These are phyloP conservation scores for Fomitopsis pinicola DNA, from an alignment of 1,284 basidiomycete genomes.

Conservation along the genomic window DNA sequence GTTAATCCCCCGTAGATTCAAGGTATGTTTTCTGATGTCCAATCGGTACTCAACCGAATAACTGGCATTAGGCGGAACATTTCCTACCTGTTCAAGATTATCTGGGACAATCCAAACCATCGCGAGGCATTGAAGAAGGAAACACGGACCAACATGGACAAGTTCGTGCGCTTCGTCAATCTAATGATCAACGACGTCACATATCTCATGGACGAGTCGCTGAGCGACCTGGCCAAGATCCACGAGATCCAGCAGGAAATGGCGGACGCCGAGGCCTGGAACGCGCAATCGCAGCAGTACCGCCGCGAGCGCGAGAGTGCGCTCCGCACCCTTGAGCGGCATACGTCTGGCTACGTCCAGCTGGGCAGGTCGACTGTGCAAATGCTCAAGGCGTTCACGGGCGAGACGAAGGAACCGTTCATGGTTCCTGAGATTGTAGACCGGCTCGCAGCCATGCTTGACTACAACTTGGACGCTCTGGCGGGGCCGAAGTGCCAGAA, in stretches of 20 bases:
- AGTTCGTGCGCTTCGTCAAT: conserved; percentile 95
- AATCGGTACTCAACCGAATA: not conserved
- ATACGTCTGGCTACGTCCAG: conserved; percentile 83
- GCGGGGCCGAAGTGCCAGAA: conserved; percentile 85
- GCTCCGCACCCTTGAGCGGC: conserved; percentile 76
- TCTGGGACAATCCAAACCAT: conserved; percentile 89
- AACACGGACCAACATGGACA: conserved; percentile 74
- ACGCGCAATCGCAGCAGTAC: conserved; percentile 61
- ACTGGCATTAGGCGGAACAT: conserved; percentile 65
- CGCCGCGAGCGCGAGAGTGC: conserved; percentile 83
- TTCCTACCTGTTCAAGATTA: conserved; percentile 76
- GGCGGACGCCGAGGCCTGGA: conserved; percentile 71
- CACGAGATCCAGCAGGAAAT: conserved; percentile 84
- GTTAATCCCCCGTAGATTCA: not conserved
- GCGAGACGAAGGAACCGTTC: conserved; percentile 88
- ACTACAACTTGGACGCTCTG: conserved; percentile 90
- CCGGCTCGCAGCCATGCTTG: conserved; percentile 93
- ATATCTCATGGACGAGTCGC: conserved; percentile 95
- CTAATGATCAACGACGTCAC: conserved; percentile 99
- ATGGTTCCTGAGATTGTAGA: conserved; percentile 97
- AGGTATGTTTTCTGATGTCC: not conserved
- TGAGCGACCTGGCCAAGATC: conserved; percentile 87
- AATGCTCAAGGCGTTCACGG: conserved; percentile 89
- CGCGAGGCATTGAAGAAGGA: conserved; percentile 79
- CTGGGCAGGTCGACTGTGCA: conserved; percentile 87